phyloP scores from a whole-genome alignment of 352 stramenopile genomes.

The Globisporangium polare region DNA sequence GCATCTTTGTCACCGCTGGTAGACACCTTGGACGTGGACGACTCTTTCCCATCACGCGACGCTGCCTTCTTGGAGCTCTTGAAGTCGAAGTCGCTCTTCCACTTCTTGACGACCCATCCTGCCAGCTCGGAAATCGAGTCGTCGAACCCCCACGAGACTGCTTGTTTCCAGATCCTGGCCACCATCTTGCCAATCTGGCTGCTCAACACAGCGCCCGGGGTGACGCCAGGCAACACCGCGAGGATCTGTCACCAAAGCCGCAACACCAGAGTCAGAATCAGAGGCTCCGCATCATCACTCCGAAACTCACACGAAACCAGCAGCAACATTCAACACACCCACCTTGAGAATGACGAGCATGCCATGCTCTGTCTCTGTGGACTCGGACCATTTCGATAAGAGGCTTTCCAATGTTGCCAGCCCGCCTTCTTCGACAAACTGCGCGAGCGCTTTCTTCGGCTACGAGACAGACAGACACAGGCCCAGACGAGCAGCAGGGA shows the following conservation, averaged over 20 bases:
- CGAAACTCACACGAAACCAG: background rate
- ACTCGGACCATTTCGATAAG: constrained; percentile 41
- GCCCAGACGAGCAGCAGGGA: background rate
- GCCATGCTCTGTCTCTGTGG: constrained; percentile 43
- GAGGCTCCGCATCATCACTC: no score
- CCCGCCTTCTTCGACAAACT: constrained; percentile 52
- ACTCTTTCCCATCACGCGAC: constrained; percentile 7
- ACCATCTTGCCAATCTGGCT: constrained; percentile 62
- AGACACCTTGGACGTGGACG: background rate
- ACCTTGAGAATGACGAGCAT: constrained; percentile 70
- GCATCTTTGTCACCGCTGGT: background rate
- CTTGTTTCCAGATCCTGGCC: constrained; percentile 31
- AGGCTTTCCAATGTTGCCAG: constrained; percentile 39
- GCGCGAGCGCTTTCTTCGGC: constrained; percentile 43
- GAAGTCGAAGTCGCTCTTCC: constrained; percentile 33
- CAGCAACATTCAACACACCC: background rate
- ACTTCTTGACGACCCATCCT: constrained; percentile 50
- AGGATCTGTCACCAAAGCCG: constrained; percentile 33
- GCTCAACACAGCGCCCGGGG: constrained; percentile 27
- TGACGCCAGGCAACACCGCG: constrained; percentile 54
- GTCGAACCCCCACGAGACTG: constrained; percentile 18
- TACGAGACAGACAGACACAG: constrained; percentile 10
- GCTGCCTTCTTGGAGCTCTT: constrained; percentile 9
- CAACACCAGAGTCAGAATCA: background rate
- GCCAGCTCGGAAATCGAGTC: constrained; percentile 38